A percentile compares a stretch with the other conserved stretches of the same genome.
Conservation (phyloP, 2,329 filamentous ascomycete genomes). For the Stagonosporopsis chrysanthemi region DNA sequence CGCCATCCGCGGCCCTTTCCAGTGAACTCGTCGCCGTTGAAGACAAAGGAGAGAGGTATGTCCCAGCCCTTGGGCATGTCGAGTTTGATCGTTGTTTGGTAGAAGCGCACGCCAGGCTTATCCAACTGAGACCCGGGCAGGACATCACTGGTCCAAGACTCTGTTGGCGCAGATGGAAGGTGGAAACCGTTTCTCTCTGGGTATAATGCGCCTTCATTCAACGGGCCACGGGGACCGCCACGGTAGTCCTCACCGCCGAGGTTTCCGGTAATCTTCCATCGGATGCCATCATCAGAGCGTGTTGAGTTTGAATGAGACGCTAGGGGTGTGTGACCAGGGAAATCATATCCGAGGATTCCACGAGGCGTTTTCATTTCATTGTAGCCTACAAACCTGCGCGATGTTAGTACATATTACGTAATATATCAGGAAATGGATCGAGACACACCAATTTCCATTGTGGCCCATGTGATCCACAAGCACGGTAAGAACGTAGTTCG, state of each 20-base stretch:
- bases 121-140: constrained; percentile 54
- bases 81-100: constrained; percentile 61
- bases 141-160: constrained; percentile 51
- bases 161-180: constrained; percentile 54
- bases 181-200: constrained; percentile 69
- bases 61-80: constrained; percentile 64
- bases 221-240: constrained; percentile 65
- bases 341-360: constrained; percentile 66
- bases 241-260: constrained; percentile 67
- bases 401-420: not conserved
- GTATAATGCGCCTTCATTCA: constrained; percentile 70
- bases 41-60: constrained; percentile 65
- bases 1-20: constrained; percentile 56
- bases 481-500: constrained; percentile 69
- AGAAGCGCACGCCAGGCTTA: constrained; percentile 64
- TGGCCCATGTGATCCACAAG: constrained; percentile 75
- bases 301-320: constrained; percentile 12
- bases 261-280: constrained; percentile 72
- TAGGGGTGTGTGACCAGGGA: constrained; percentile 56
- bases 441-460: constrained; percentile 60
- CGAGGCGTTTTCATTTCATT: constrained; percentile 65
- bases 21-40: constrained; percentile 53
- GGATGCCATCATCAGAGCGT: constrained; percentile 48
- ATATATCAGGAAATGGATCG: not conserved
- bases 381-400: constrained; percentile 51